Evolutionary conservation across 2,329 filamentous ascomycete species (phyloP).

Genomic region (Ciborinia camelliae): DNA sequence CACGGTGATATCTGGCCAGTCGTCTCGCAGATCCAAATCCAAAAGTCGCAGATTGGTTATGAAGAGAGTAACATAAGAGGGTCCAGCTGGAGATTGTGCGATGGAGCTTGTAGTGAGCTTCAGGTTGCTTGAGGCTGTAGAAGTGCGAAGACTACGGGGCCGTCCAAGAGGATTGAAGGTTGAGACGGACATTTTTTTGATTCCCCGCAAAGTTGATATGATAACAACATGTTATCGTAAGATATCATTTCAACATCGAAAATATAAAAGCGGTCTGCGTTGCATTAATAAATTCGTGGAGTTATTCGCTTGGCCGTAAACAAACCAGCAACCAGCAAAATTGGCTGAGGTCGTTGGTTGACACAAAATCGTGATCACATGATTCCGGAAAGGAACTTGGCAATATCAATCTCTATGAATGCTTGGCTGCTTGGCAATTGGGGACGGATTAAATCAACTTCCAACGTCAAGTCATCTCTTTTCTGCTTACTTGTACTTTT

Average conservation of each 20-base stretch:
- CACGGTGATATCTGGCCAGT: conserved; percentile 75
- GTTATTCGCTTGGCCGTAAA: conserved; percentile 1
- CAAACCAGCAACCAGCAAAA: not conserved
- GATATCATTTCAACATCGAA: conserved; percentile 1
- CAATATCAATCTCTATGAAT: not conserved
- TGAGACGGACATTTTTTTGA: conserved; percentile 29
- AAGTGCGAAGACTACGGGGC: conserved; percentile 32
- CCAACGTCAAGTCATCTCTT: not conserved
- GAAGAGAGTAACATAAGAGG: conserved; percentile 62
- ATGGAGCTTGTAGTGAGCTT: conserved; percentile 24
- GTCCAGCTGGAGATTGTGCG: conserved; percentile 33
- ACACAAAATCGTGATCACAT: not conserved
- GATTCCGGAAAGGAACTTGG: not conserved
- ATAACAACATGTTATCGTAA: conserved; percentile 21
- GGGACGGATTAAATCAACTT: not conserved
- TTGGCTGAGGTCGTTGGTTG: not conserved
- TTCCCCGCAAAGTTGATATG: not conserved
- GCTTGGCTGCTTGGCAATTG: conserved; percentile 10
- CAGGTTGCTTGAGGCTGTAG: conserved; percentile 24
- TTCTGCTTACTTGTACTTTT: not conserved
- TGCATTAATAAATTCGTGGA: conserved; percentile 9
- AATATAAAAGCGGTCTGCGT: conserved; percentile 16
- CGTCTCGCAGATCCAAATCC: conserved; percentile 68
- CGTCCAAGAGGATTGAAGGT: conserved; percentile 27
- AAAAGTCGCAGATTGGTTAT: conserved; percentile 81